Evolutionary conservation across 2,329 filamentous ascomycete species (phyloP).

Genomic region (Aphanoascus verrucosus): DNA sequence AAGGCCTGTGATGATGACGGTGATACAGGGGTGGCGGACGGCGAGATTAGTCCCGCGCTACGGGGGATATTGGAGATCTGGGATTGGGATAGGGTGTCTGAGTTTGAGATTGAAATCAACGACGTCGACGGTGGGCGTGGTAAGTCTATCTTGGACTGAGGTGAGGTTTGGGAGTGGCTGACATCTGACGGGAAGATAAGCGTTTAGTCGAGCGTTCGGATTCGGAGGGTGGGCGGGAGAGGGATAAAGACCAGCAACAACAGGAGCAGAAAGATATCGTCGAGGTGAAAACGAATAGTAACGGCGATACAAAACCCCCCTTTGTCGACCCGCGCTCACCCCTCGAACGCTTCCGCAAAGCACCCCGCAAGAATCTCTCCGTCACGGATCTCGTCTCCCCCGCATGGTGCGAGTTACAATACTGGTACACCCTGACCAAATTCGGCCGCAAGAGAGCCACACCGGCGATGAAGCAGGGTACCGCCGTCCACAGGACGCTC

Average conservation of each 20-base stretch:
- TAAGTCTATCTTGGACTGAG: not conserved
- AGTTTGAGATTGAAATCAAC: conserved; percentile 7
- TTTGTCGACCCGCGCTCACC: conserved; percentile 47
- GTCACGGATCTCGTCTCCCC: conserved; percentile 83
- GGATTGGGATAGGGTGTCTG: conserved; percentile 8
- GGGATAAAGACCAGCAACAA: conserved; percentile 6
- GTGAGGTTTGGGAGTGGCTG: conserved; percentile 34
- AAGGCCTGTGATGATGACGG: not conserved
- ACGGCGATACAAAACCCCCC: conserved; percentile 14
- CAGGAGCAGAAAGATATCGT: not conserved
- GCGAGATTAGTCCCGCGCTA: conserved; percentile 1
- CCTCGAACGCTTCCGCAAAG: conserved; percentile 65
- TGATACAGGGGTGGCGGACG: no score
- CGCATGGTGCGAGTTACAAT: conserved; percentile 93
- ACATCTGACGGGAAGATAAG: conserved; percentile 49
- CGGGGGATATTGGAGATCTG: conserved; percentile 5
- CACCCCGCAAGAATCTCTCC: conserved; percentile 65
- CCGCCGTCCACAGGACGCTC: conserved; percentile 65
- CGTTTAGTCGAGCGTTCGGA: conserved; percentile 47
- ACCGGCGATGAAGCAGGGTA: conserved; percentile 72
- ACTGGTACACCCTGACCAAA: conserved; percentile 72
- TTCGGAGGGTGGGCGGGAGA: conserved; percentile 29
- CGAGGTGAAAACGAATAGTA: conserved; percentile 11
- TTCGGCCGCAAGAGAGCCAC: conserved; percentile 67
- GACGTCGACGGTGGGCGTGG: not conserved